Evolutionary conservation across 257 asterid genomes (phyloP), one percentile per base, ranked within the genome.

Genomic region (Solanum boliviense): DNA sequence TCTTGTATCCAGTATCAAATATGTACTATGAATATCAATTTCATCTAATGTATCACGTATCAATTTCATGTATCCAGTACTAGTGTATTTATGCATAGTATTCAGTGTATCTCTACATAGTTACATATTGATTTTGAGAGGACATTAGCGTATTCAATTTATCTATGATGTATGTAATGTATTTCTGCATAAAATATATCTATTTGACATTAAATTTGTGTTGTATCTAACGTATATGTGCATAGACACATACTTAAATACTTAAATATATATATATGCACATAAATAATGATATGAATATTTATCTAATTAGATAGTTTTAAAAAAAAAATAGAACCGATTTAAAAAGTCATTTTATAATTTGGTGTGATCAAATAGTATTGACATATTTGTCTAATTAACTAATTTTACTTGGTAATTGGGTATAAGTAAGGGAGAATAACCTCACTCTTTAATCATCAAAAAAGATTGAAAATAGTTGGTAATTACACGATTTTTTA

Each of bases 141-240:
- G n/a, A 20, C n/a, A 56, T 56, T 56, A 0, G 0, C 0, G 23
- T 56, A 56, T 56, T 20, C 11, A 3, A 56, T 56, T 56, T 56
- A 56, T 56, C 25, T 56, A 7, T 20, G 65, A 56, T 56, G 2
- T 56, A 56, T 56, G 0, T 56, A 56, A 16, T 56, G 0, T 18
- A 56, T 56, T 56, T 56, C 0, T 56, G 65, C 25, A 0, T 56
- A 56, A 56, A 56, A 56, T 7, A 56, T 56, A 56, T 21, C 11
- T 56, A 56, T 56, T 0, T 56, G 65, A 56, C 25, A 56, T 18
- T 20, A 56, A 56, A 56, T 56, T 20, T 56, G 65, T 56, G 67
- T 7, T 56, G 67, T 56, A 56, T 56, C 25, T 20, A 20, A 20
- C 0, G 67, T 56, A 20, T 56, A 0, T 56, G 25, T 20, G 25